These are phyloP conservation scores for Acarospora socialis DNA, from an alignment of 2,329 filamentous ascomycete species.

Conservation along the genomic window DNA sequence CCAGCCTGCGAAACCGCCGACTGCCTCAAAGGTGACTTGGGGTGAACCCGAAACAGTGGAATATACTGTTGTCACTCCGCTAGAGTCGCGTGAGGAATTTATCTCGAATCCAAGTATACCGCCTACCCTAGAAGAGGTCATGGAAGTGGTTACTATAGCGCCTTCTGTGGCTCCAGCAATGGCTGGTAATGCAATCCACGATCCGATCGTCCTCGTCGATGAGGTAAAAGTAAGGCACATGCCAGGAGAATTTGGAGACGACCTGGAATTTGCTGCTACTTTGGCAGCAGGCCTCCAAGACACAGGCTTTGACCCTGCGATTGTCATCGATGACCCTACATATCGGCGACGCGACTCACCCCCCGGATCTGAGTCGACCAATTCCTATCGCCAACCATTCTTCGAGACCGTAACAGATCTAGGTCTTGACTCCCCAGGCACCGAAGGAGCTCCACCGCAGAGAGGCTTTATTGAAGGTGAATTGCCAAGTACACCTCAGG, in stretches of 20 bases:
- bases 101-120: constrained; percentile 8
- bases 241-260: constrained; percentile 52
- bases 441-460: constrained; percentile 17
- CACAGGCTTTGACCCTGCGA: constrained; percentile 56
- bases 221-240: constrained; percentile 36
- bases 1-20: constrained; percentile 29
- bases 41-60: constrained; percentile 50
- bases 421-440: constrained; percentile 15
- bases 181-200: neutral
- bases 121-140: constrained; percentile 15
- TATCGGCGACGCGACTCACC: constrained; percentile 52
- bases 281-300: constrained; percentile 53
- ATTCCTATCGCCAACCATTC: constrained; percentile 36
- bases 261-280: constrained; percentile 55
- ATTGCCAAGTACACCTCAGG: constrained; percentile 27
- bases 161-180: neutral
- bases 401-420: constrained; percentile 35
- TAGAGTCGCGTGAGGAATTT: constrained; percentile 25
- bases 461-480: constrained; percentile 37
- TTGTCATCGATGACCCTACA: constrained; percentile 51
- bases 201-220: neutral
- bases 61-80: constrained; percentile 47
- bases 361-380: constrained; percentile 40
- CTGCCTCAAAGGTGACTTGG: constrained; percentile 47
- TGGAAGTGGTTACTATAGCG: neutral